phyloP scores from a whole-genome alignment of 2,329 filamentous ascomycete species.

The Parastagonospora nodorum region DNA sequence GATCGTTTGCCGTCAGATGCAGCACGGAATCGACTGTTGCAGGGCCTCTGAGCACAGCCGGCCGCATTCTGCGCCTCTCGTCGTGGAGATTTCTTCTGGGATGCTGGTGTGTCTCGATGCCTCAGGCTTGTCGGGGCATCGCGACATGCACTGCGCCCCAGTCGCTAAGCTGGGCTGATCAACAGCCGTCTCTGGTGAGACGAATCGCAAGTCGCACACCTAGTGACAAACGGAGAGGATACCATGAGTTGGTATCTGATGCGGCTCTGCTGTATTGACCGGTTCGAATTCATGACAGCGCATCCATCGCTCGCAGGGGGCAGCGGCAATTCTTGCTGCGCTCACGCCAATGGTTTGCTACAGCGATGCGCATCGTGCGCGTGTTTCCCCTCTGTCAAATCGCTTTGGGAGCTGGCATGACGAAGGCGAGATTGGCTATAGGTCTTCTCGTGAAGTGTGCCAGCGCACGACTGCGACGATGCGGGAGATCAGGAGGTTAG shows the following conservation, averaged over 20 bases:
- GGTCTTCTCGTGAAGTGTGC: conserved; percentile 18
- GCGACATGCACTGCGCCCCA: conserved; percentile 40
- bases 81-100: background rate
- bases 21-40: conserved; percentile 14
- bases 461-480: conserved; percentile 28
- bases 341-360: conserved; percentile 41
- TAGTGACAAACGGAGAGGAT: conserved; percentile 14
- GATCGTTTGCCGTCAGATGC: conserved; percentile 21
- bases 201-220: conserved; percentile 23
- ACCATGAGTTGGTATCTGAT: conserved; percentile 21
- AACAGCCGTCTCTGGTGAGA: conserved; percentile 22
- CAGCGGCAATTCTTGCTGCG: conserved; percentile 21
- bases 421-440: conserved; percentile 7
- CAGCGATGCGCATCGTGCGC: conserved; percentile 18
- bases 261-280: conserved; percentile 44
- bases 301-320: conserved; percentile 13
- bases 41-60: conserved; percentile 1
- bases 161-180: conserved; percentile 31
- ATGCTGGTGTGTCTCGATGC: conserved; percentile 13
- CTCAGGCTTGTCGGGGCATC: conserved; percentile 26
- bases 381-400: conserved; percentile 14
- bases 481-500: conserved; percentile 1
- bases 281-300: conserved; percentile 26
- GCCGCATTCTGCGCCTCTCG: background rate
- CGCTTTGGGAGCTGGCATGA: conserved; percentile 10